Conservation (phyloP, 2,329 filamentous ascomycete genomes). For the Westerdykella ornata region DNA sequence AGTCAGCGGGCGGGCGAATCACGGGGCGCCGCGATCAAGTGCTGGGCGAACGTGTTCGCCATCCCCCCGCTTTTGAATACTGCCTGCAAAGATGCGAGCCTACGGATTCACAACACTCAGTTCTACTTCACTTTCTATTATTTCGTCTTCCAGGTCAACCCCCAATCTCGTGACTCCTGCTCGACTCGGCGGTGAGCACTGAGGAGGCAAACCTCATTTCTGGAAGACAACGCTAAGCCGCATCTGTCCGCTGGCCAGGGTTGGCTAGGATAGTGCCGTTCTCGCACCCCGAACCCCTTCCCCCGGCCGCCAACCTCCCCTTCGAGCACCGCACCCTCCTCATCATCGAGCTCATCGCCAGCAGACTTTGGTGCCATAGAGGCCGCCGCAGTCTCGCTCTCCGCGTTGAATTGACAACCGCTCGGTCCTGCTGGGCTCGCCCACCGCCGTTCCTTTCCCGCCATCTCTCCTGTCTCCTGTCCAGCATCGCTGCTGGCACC, state of each 20-base stretch:
- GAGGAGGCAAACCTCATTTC: conserved; percentile 1
- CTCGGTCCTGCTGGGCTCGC: conserved; percentile 23
- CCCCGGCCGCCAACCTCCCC: conserved; percentile 8
- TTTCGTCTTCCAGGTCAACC: too few species aligned
- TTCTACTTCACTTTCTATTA: too few species aligned
- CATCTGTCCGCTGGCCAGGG: conserved; percentile 2
- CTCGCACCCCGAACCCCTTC: conserved; percentile 2
- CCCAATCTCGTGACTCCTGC: too few species aligned
- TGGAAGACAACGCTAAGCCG: conserved; percentile 5
- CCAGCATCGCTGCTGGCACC: conserved; percentile 13
- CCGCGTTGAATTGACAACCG: conserved; percentile 22
- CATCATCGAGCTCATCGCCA: conserved; percentile 21
- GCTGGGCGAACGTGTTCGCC: not conserved
- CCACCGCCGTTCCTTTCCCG: conserved; percentile 31
- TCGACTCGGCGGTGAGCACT: conserved; percentile 4
- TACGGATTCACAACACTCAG: too few species aligned
- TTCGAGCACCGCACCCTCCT: not conserved
- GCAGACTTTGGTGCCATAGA: conserved; percentile 15
- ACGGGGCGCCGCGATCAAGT: conserved; percentile 2
- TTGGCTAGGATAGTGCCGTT: too few species aligned
- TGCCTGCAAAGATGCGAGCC: too few species aligned
- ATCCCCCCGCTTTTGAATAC: not conserved
- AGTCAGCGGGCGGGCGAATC: conserved; percentile 5
- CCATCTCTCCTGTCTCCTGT: conserved; percentile 15
- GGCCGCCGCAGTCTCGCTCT: conserved; percentile 17